Base-by-base conservation (phyloP, 2,329 filamentous ascomycete genomes). In the Scedosporium boydii region DNA sequence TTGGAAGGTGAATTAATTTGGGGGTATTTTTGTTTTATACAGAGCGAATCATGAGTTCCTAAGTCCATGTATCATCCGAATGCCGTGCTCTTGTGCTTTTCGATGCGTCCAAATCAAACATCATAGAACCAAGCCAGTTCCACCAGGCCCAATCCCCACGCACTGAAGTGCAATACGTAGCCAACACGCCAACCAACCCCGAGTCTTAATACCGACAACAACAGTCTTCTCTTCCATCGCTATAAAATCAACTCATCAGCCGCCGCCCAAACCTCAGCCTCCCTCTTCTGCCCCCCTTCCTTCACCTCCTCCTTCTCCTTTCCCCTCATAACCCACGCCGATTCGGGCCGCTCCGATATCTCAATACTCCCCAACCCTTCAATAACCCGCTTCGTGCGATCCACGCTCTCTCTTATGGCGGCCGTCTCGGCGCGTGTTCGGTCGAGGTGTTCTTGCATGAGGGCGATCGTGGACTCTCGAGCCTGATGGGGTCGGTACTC, bases 401-500 rank as follows among this genome's bases (percentile, higher is more conserved):
- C 86, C 60, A 86, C 86, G 70, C 86, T 86, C 63, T 82, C 82
- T 63, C 82, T 80, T 56, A 92, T 85, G 3, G 82, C 84, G 41
- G 85, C 80, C 1, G 92, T 91, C 75, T 97, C 92, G 62, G 82
- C 83, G 67, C 82, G 84, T 62, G 87, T 88, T 67, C 80, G 82
- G 67, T 90, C 86, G 34, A 96, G 76, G 69, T 93, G 89, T 67
- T 89, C 87, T 75, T 96, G 90, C 89, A 97, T 92, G 78, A 93
- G 84, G 67, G 88, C 76, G 38, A 96, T 96, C 63, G 96, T 79
- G 29, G 88, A 92, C 77, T 97, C 93, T 55, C 93, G 79, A 26
- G 93, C 92, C 76, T 98, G 93, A 72, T 97, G 93, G 9, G 93
- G 93, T 38, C 93, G 84, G 75, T 96, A 98, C 73, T 96, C 88